Conservation (phyloP, 208 protist genomes). For the Trypanosoma mega region DNA sequence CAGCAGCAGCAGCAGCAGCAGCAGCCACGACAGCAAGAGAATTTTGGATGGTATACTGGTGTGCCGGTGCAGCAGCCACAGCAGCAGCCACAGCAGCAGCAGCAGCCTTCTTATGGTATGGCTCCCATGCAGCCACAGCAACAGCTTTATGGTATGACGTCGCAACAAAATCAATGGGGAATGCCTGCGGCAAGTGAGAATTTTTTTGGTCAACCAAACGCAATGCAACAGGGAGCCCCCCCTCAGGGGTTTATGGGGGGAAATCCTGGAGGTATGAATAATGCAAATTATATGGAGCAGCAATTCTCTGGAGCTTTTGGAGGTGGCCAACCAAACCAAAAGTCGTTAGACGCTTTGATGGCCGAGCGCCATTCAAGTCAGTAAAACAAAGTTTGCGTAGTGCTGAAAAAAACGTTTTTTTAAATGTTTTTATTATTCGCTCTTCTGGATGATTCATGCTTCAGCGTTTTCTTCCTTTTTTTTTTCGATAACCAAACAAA, state of each 20-base stretch:
- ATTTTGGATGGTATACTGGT: too few relatives aligned
- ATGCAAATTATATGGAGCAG: conserved; percentile 13
- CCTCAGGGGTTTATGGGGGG: background rate
- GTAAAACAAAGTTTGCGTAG: conserved; percentile 17
- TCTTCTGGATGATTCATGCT: background rate
- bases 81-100: conserved; percentile 28
- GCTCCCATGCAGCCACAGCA: conserved; percentile 11
- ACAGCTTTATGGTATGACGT: conserved; percentile 8
- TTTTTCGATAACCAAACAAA: too few relatives aligned
- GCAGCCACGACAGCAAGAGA: conserved; percentile 13
- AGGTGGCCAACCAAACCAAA: background rate
- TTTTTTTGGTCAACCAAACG: background rate
- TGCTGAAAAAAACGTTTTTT: background rate
- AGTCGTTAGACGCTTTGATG: conserved; percentile 25
- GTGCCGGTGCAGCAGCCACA: conserved; percentile 26
- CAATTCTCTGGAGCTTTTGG: conserved; percentile 14
- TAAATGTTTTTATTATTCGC: conserved; percentile 6
- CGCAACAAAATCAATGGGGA: background rate
- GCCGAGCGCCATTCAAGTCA: conserved; percentile 16
- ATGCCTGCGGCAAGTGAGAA: background rate
- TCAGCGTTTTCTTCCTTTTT: conserved; percentile 13
- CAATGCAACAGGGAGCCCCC: background rate
- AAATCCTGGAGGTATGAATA: background rate
- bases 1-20: conserved; percentile 9
- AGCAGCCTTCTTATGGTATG: conserved; percentile 6